phyloP scores from a whole-genome alignment of 2,329 filamentous ascomycete genomes.

The Tolypocladium ophioglossoides region DNA sequence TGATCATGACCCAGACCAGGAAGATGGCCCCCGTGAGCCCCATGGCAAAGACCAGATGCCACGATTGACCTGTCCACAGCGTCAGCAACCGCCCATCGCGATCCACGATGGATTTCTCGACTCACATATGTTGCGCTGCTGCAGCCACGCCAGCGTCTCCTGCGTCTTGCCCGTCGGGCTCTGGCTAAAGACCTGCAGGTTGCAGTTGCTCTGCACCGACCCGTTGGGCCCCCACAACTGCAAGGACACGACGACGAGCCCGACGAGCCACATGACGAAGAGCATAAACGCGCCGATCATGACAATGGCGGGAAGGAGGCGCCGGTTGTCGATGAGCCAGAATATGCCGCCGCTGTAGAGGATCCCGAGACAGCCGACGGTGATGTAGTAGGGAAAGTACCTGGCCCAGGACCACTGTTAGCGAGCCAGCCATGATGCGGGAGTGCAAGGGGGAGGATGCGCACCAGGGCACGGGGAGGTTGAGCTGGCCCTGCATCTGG shows the following conservation, averaged over 20 bases:
- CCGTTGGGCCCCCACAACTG: constrained; percentile 53
- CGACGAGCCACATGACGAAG: constrained; percentile 58
- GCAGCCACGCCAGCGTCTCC: constrained; percentile 50
- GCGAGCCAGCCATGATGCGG: too few relatives aligned
- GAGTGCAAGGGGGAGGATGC: constrained; percentile 9
- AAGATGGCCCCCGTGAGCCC: constrained; percentile 49
- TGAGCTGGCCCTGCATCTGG: constrained; percentile 43
- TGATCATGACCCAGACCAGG: constrained; percentile 58
- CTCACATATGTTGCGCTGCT: constrained; percentile 54
- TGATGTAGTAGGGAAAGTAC: constrained; percentile 60
- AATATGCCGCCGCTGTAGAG: constrained; percentile 57
- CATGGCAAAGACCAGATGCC: constrained; percentile 56
- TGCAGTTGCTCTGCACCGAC: constrained; percentile 49
- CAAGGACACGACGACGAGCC: constrained; percentile 49
- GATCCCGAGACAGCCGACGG: constrained; percentile 47
- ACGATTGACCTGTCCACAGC: constrained; percentile 39
- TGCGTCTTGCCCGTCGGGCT: constrained; percentile 39
- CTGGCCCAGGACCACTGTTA: too few relatives aligned
- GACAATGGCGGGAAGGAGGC: constrained; percentile 50
- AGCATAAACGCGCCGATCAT: constrained; percentile 55
- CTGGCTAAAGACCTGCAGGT: constrained; percentile 43
- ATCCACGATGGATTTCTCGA: constrained; percentile 7
- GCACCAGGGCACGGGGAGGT: constrained; percentile 49
- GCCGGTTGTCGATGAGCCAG: constrained; percentile 49
- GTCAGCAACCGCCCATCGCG: constrained; percentile 7